phyloP scores from a whole-genome alignment of 495 filamentous ascomycete species.

The Parmelia sp. region DNA sequence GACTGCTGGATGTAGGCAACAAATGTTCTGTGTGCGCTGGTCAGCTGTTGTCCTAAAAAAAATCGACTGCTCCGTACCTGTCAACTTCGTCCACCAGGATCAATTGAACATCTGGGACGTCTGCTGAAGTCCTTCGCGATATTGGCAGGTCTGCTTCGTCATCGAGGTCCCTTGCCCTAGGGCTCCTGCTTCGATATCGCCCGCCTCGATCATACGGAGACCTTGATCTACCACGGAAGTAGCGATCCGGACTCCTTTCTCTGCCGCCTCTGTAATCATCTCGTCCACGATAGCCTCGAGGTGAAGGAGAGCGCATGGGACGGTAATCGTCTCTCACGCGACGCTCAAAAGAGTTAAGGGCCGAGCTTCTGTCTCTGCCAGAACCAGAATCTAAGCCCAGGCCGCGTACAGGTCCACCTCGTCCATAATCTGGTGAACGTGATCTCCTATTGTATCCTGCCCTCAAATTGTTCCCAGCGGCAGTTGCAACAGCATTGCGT shows the following conservation, averaged over 20 bases:
- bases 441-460: conserved; percentile 49
- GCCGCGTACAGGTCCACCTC: conserved; percentile 41
- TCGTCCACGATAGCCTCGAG: conserved; percentile 50
- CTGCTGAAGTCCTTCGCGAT: conserved; percentile 62
- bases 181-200: conserved; percentile 64
- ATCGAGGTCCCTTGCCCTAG: conserved; percentile 47
- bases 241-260: conserved; percentile 49
- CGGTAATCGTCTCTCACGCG: conserved; percentile 58
- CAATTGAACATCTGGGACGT: conserved; percentile 89
- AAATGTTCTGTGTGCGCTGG: conserved; percentile 53
- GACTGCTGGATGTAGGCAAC: conserved; percentile 71
- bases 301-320: conserved; percentile 56
- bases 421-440: conserved; percentile 62
- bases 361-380: conserved; percentile 34
- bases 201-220: conserved; percentile 55
- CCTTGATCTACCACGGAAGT: conserved; percentile 60
- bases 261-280: conserved; percentile 64
- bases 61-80: conserved; percentile 42
- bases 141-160: conserved; percentile 61
- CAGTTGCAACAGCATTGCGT: conserved; percentile 43
- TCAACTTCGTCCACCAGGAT: conserved; percentile 75
- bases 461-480: conserved; percentile 35
- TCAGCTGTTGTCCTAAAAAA: not conserved
- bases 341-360: conserved; percentile 45
- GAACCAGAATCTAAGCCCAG: conserved; percentile 30